Percentiles rank a stretch among this genome's conserved stretches.
Conservation (phyloP, 2,329 filamentous ascomycete genomes). For the Xylaria sp. region DNA sequence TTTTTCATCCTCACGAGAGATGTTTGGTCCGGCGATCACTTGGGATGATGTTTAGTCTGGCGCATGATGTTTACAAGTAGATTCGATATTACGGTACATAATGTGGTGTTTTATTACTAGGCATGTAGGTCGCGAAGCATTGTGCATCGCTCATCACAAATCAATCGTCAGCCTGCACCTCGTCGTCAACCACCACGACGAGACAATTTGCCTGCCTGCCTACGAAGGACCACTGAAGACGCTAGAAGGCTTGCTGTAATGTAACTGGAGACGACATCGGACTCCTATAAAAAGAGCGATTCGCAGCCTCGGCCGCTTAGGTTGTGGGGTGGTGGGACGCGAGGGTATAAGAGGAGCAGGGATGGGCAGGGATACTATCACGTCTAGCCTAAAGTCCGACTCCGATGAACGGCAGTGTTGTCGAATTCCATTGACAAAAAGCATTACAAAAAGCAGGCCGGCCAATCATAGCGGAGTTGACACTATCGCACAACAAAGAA, state of each 20-base stretch:
- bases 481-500: constrained; percentile 16
- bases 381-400: constrained; percentile 14
- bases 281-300: constrained; percentile 14
- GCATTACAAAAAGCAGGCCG: constrained; percentile 22
- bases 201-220: no score
- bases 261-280: constrained; percentile 26
- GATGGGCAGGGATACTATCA: constrained; percentile 5
- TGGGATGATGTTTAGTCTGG: neutral
- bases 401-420: constrained; percentile 29
- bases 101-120: neutral
- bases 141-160: constrained; percentile 12
- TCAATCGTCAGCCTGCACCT: constrained; percentile 7
- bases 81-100: neutral
- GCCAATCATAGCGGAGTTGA: constrained; percentile 16
- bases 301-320: constrained; percentile 18
- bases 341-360: constrained; percentile 8
- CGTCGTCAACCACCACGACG: constrained; percentile 1
- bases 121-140: neutral
- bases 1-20: neutral
- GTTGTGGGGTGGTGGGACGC: constrained; percentile 24
- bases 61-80: neutral
- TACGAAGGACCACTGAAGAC: neutral
- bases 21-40: neutral
- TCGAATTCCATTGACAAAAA: constrained; percentile 21
- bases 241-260: neutral